Percentiles rank a stretch among this genome's conserved stretches.
Evolutionary conservation across 306 rosid genomes (phyloP).

Genomic region (Abrus pulchellus): DNA sequence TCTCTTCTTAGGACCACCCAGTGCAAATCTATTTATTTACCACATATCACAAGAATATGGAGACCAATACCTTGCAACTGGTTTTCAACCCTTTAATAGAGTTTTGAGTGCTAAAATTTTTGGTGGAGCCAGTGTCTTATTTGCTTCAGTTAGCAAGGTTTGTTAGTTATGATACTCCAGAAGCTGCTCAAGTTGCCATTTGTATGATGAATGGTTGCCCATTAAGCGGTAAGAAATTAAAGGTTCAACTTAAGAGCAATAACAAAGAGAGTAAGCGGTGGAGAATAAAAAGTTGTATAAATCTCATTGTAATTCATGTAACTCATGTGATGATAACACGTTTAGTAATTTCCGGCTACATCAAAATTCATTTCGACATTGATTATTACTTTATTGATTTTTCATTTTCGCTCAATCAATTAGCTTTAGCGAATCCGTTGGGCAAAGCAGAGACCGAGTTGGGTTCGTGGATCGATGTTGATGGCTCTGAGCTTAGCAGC

Average conservation of each 20-base stretch:
- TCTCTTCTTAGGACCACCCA: conserved; percentile 77
- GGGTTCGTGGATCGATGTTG: conserved; percentile 79
- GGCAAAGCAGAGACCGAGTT: conserved; percentile 74
- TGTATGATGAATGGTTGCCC: conserved; percentile 81
- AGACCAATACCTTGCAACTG: conserved; percentile 78
- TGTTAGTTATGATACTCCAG: conserved; percentile 85
- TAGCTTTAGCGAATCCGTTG: conserved; percentile 27
- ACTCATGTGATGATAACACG: conserved; percentile 58
- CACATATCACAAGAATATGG: conserved; percentile 95
- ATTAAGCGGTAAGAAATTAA: conserved; percentile 82
- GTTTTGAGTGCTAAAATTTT: conserved; percentile 92
- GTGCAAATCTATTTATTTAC: conserved; percentile 92
- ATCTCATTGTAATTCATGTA: conserved; percentile 63
- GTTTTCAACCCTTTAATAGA: conserved; percentile 80
- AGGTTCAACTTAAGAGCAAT: conserved; percentile 93
- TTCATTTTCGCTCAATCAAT: conserved; percentile 27
- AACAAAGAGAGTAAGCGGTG: conserved; percentile 72
- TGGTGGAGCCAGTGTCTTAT: conserved; percentile 51
- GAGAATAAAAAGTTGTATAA: conserved; percentile 52
- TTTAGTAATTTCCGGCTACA: conserved; percentile 73
- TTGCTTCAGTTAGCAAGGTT: conserved; percentile 67
- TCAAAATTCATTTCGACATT: conserved; percentile 66
- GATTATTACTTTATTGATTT: conserved; percentile 78
- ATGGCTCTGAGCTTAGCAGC: conserved; percentile 63
- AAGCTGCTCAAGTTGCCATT: conserved; percentile 83